phyloP scores from a whole-genome alignment of 805 yeast genomes.

The Wickerhamiella hasegawae region DNA sequence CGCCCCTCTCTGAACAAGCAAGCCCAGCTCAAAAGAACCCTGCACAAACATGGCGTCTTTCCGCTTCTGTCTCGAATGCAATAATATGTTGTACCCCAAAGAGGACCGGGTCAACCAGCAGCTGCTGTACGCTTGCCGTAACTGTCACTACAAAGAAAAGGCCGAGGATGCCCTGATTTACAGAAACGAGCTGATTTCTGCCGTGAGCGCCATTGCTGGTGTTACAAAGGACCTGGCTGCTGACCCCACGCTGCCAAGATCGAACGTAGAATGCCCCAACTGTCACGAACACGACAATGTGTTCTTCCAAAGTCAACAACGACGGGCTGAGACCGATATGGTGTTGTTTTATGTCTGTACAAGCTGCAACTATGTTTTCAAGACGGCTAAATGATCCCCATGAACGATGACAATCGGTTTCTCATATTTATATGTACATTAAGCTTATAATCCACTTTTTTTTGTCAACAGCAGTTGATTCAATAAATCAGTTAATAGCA shows the following conservation, averaged over 20 bases:
- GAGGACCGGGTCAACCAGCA: conserved; percentile 73
- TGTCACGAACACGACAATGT: conserved; percentile 85
- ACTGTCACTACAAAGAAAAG: conserved; percentile 83
- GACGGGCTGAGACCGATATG: conserved; percentile 92
- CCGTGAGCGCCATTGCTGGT: conserved; percentile 90
- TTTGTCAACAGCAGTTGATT: no score
- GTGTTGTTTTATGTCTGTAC: conserved; percentile 76
- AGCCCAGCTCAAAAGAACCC: no score
- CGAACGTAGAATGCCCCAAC: conserved; percentile 83
- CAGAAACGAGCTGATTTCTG: conserved; percentile 81
- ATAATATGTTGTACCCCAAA: conserved; percentile 94
- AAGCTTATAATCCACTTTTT: no score
- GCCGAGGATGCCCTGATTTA: conserved; percentile 76
- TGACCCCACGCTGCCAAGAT: conserved; percentile 95
- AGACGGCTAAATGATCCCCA: conserved; percentile 5
- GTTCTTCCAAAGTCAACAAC: conserved; percentile 91
- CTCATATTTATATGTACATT: no score
- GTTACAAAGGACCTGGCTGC: conserved; percentile 88
- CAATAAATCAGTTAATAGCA: no score
- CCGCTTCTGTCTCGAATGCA: conserved; percentile 91
- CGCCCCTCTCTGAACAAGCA: no score
- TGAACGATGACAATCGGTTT: no score
- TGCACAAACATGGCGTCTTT: conserved; percentile 97
- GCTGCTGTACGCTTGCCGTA: conserved; percentile 80
- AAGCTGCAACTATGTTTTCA: conserved; percentile 62